These are phyloP conservation scores for Backusella liffmaniae DNA, from an alignment of 192 early-diverging fungal genomes.

Conservation along the genomic window DNA sequence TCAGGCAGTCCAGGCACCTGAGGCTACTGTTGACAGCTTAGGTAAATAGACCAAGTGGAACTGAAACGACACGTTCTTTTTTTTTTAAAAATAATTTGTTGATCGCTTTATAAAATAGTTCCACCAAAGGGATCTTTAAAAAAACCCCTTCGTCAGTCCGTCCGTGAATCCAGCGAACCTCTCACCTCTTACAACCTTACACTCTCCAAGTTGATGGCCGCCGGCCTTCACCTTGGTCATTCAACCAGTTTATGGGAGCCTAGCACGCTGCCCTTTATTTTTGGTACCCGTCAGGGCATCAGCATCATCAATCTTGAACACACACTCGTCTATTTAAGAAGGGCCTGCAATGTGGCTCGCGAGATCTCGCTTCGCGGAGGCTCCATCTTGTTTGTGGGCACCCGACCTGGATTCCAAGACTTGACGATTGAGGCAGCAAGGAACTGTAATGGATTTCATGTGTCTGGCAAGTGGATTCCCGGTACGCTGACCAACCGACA, in stretches of 20 bases:
- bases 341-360: conserved; percentile 72
- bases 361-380: conserved; percentile 76
- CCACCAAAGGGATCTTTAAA: conserved; percentile 9
- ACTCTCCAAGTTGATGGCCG: conserved; percentile 69
- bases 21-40: background rate
- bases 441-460: conserved; percentile 72
- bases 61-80: no score
- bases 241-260: conserved; percentile 73
- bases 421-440: conserved; percentile 78
- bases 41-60: background rate
- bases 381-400: conserved; percentile 84
- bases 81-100: background rate
- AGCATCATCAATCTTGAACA: conserved; percentile 95
- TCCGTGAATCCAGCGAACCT: conserved; percentile 19
- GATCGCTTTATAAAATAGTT: background rate
- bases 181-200: conserved; percentile 50
- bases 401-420: conserved; percentile 66
- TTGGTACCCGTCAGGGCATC: conserved; percentile 84
- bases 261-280: conserved; percentile 82
- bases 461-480: conserved; percentile 78
- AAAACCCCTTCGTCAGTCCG: conserved; percentile 13
- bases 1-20: background rate
- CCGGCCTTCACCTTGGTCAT: conserved; percentile 91
- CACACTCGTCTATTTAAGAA: conserved; percentile 78
- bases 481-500: conserved; percentile 86